Evolutionary conservation across 768 basidiomycete genomes (phyloP).

Genomic region (Galerina marginata): DNA sequence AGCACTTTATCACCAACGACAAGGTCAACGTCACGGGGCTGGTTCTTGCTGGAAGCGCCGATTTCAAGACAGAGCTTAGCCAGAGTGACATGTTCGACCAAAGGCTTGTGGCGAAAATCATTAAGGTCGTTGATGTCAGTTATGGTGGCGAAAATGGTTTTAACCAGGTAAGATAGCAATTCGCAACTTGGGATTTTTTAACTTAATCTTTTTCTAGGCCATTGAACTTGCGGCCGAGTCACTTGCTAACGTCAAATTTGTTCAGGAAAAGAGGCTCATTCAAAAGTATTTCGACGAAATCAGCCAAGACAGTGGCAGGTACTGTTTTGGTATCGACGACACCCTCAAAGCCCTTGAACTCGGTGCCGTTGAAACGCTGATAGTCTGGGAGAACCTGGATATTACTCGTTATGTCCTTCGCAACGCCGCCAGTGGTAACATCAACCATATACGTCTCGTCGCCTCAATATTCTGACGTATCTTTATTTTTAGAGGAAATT

Average conservation of each 20-base stretch:
- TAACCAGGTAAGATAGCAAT: constrained; percentile 76
- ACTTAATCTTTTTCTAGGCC: constrained; percentile 55
- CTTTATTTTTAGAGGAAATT: constrained; percentile 67
- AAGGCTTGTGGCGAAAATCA: constrained; percentile 86
- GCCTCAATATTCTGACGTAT: neutral
- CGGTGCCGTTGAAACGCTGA: constrained; percentile 94
- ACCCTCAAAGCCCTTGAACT: constrained; percentile 96
- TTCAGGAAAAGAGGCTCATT: constrained; percentile 97
- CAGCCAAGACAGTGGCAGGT: constrained; percentile 93
- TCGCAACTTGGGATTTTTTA: neutral
- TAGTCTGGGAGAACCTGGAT: constrained; percentile 99
- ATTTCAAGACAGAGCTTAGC: constrained; percentile 98
- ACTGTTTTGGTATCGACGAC: constrained; percentile 97
- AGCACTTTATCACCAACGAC: constrained; percentile 97
- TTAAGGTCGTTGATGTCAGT: constrained; percentile 98
- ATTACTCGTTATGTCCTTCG: constrained; percentile 86
- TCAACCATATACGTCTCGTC: neutral
- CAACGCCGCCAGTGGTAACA: constrained; percentile 88
- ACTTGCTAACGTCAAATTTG: constrained; percentile 98
- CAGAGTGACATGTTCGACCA: constrained; percentile 96
- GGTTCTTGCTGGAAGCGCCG: constrained; percentile 95
- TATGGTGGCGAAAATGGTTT: constrained; percentile 99
- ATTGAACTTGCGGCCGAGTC: constrained; percentile 97
- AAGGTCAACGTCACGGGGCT: constrained; percentile 98
- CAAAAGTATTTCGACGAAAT: constrained; percentile 99